Conservation (phyloP, 2,329 filamentous ascomycete species). For the Fusarium sp. region DNA sequence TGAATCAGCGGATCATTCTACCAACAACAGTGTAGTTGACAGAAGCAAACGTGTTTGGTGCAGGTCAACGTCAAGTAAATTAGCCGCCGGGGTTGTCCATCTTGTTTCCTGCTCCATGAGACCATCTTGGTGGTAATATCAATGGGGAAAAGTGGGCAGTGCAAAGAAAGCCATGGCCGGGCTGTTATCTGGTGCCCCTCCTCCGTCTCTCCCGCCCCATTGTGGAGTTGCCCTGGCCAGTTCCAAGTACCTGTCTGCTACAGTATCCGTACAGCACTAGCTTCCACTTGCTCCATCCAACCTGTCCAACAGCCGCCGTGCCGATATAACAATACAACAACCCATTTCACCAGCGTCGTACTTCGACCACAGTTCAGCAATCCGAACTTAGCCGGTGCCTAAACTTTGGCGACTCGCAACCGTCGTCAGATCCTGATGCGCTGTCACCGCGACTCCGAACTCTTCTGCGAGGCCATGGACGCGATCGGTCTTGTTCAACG, state of each 20-base stretch:
- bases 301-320: slow-evolving; percentile 24
- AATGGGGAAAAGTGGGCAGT: slow-evolving; percentile 15
- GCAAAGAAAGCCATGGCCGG: slow-evolving; percentile 17
- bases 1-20: too few relatives aligned
- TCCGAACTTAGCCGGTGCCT: neutral
- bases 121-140: neutral
- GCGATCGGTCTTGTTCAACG: slow-evolving; percentile 16
- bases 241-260: slow-evolving; percentile 17
- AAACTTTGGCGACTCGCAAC: slow-evolving; percentile 1
- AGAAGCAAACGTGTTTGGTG: too few relatives aligned
- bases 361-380: slow-evolving; percentile 2
- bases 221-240: slow-evolving; percentile 27
- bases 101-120: too few relatives aligned
- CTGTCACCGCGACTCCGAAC: slow-evolving; percentile 12
- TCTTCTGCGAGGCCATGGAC: slow-evolving; percentile 24
- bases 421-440: slow-evolving; percentile 2
- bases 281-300: slow-evolving; percentile 20
- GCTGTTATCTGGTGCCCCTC: slow-evolving; percentile 13
- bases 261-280: too few relatives aligned
- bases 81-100: too few relatives aligned
- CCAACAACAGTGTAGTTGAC: too few relatives aligned
- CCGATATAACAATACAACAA: slow-evolving; percentile 16
- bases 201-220: slow-evolving; percentile 31
- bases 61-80: too few relatives aligned
- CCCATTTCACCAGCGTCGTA: slow-evolving; percentile 10